Evolutionary conservation across 78 protist species (phyloP), one percentile per base, ranked within the genome.

Genomic region (Corallochytrium limacisporum): DNA sequence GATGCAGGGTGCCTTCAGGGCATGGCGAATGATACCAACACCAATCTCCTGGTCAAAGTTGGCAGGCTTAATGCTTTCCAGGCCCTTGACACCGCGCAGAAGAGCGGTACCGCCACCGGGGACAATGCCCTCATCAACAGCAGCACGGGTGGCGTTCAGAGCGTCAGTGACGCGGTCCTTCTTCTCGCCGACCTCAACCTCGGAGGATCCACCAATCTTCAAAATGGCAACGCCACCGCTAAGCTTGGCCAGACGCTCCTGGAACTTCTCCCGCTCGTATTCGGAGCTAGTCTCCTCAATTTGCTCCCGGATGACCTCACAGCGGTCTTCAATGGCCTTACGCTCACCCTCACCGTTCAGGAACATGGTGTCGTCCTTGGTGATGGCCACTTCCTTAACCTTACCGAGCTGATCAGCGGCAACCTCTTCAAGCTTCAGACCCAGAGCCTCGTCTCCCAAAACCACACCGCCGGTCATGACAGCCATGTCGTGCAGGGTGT

Each of bases 91-190:
- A 35, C 86, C 65, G 77, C 74, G 55, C 54, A 95, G 84, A 35
- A 95, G 75, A 28, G 97, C 97, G 20, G 70, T 32, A 28, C 98
- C 98, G 28, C 99, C 98, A 47, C 98, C 98, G 28, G 96, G 88
- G 10, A 96, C 93, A 35, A 93, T 91, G 67, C 99, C 99, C 78
- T 96, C 98, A 71, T 89, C 89, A 26, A 94, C 95, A 32, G 98
- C 98, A 18, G 98, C 98, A 18, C 92, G 75, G 2, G 99, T 96
- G 15, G 99, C 99, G 79, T 87, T 86, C 43, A 96, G 82, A 3
- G 99, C 99, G 65, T 96, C 99, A 15, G 73, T 76, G 56, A 93
- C 78, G 40, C 99, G 87, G 80, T 96, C 99, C 82, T 91, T 93
- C 89, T 85, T 88, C 87, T 96, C 99, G 57, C 82, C 74, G 12